phyloP scores from a whole-genome alignment of 2,329 filamentous ascomycete species.

The Fusarium stilboides region DNA sequence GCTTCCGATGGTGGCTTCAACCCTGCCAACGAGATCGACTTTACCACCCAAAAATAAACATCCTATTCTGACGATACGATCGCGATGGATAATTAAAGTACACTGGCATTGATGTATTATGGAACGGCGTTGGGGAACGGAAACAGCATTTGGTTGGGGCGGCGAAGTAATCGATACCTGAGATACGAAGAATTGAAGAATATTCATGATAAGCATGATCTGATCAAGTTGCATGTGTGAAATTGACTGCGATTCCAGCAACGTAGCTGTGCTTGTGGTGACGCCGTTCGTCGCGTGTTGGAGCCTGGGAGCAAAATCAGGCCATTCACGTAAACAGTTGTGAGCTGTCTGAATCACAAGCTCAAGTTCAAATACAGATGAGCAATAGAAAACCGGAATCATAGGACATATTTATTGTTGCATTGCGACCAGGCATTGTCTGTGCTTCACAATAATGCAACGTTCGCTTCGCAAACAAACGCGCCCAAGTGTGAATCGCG shows the following conservation, averaged over 20 bases:
- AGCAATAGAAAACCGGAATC: too few relatives aligned
- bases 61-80: neutral
- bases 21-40: slow-evolving; percentile 83
- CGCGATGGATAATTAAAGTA: neutral
- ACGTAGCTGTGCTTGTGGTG: neutral
- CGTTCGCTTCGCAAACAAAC: slow-evolving; percentile 14
- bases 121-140: slow-evolving; percentile 42
- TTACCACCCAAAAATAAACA: slow-evolving; percentile 73
- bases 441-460: slow-evolving; percentile 17
- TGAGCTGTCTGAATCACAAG: neutral
- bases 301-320: too few relatives aligned
- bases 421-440: slow-evolving; percentile 10
- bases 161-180: slow-evolving; percentile 31
- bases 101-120: slow-evolving; percentile 28
- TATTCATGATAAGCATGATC: neutral
- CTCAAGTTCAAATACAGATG: neutral
- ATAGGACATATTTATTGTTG: neutral
- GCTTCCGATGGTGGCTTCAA: slow-evolving; percentile 73
- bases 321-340: neutral
- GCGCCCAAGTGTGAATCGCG: slow-evolving; percentile 14
- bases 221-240: neutral
- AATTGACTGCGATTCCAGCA: neutral
- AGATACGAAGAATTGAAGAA: slow-evolving; percentile 28
- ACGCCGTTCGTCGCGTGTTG: neutral
- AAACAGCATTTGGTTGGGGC: slow-evolving; percentile 17